Evolutionary conservation across 2,329 filamentous ascomycete species (phyloP), one percentile per base, ranked within the genome.

Genomic region (Bipolaris victoriae): DNA sequence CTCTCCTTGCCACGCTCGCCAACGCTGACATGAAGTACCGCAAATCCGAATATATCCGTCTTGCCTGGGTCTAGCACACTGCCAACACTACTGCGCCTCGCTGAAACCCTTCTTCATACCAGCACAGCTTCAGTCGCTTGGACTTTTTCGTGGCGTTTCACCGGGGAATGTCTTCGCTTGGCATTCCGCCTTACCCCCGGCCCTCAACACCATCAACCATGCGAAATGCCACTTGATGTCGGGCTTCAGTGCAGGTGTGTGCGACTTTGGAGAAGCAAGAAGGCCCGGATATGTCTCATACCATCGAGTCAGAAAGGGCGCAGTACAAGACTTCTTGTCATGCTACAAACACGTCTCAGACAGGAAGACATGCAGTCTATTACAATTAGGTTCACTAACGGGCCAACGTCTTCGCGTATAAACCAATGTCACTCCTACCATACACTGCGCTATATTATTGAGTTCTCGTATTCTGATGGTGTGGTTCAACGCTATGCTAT

Each of bases 121-220:
- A 20, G 22, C 33, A 24, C 45, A 35, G 45, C 33, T 22, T 24
- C 45, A 48, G 31, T 24, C 13, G 22, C 22, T 15, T 15, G 13
- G 20, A 13, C 31, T n/a, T 7, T 11, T n/a, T 15, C 7, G 11
- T 11, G 24, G 7, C 18, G 20, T 37, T 18, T 13, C 24, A 16
- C 10, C 15, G 45, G 31, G 45, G 7, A 10, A 26, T 3, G 5
- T 15, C 31, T 18, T 13, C 11, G 10, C 18, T 31, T 10, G 18
- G 20, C 45, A 31, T 31, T n/a, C 18, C 45, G 31, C 13, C 29
- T 22, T 2, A 47, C 31, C 45, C 11, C 45, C 11, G 7, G 45
- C n/a, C 36, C 20, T 26, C 33, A 48, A 37, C 45, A 37, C 45
- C 45, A 48, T 37, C 18, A 48, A 26, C 45, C 45, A n/a, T 24